Evolutionary conservation across 164 flowering plant genomes (phyloP).

Genomic region (Amborella trichopoda): DNA sequence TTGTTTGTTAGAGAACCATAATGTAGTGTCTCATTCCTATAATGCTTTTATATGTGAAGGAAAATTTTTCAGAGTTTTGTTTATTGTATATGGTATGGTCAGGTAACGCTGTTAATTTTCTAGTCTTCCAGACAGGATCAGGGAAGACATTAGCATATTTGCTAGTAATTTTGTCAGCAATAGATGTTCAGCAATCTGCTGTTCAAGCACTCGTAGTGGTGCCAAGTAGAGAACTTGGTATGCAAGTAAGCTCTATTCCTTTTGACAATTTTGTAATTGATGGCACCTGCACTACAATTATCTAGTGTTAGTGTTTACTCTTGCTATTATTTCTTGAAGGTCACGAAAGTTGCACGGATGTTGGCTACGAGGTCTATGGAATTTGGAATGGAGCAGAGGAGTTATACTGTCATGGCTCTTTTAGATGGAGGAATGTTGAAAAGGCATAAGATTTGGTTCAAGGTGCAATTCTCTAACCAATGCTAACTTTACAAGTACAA

Average conservation of each 20-base stretch:
- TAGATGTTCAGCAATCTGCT: constrained; percentile 46
- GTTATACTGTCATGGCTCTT: constrained; percentile 71
- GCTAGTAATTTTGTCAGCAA: constrained; percentile 48
- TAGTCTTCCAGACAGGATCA: constrained; percentile 86
- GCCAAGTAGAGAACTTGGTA: constrained; percentile 94
- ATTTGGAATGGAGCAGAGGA: constrained; percentile 28
- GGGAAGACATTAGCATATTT: constrained; percentile 94
- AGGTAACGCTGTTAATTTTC: background rate
- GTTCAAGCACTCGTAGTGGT: constrained; percentile 88
- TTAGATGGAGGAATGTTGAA: constrained; percentile 85
- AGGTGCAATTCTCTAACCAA: constrained; percentile 25
- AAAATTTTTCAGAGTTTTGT: background rate
- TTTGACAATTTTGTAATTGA: background rate
- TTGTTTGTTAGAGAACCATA: background rate
- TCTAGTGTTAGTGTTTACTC: background rate
- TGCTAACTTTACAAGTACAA: background rate
- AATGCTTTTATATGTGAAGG: background rate
- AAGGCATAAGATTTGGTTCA: constrained; percentile 87
- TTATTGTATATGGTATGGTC: background rate
- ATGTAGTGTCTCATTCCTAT: background rate
- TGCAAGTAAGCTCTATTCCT: constrained; percentile 45
- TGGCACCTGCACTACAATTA: background rate
- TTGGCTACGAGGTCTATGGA: constrained; percentile 51
- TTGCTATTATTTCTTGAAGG: constrained; percentile 25
- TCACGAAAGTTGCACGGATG: constrained; percentile 79